phyloP scores from a whole-genome alignment of 2,329 filamentous ascomycete species.

The Niveomyces coronatus region DNA sequence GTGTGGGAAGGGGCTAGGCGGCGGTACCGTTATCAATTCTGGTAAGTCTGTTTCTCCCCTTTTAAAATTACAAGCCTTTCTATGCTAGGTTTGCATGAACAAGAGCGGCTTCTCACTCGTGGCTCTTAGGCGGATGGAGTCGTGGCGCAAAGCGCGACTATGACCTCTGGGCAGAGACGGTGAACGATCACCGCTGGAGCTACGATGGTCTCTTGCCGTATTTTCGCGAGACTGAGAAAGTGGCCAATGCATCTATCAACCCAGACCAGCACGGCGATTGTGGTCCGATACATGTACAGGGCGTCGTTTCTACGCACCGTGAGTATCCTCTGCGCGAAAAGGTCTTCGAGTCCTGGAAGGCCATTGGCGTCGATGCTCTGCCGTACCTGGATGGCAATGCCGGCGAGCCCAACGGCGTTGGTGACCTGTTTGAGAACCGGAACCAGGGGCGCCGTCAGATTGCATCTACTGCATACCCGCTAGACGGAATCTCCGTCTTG shows the following conservation, averaged over 20 bases:
- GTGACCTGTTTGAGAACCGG: conserved; percentile 18
- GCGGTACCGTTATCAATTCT: conserved; percentile 28
- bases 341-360: conserved; percentile 26
- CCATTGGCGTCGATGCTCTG: conserved; percentile 22
- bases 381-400: conserved; percentile 17
- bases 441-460: conserved; percentile 15
- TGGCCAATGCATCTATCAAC: conserved; percentile 16
- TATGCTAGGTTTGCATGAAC: too few relatives aligned
- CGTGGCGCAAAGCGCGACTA: conserved; percentile 33
- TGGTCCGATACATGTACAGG: conserved; percentile 23
- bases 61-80: too few relatives aligned
- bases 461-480: conserved; percentile 14
- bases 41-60: conserved; percentile 10
- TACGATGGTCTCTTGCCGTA: conserved; percentile 35
- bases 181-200: conserved; percentile 30
- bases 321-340: conserved; percentile 27
- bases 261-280: conserved; percentile 25
- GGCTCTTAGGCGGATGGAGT: conserved; percentile 24
- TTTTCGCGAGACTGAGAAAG: conserved; percentile 25
- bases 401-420: conserved; percentile 21
- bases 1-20: conserved; percentile 28
- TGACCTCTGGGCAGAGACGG: conserved; percentile 27
- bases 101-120: too few relatives aligned
- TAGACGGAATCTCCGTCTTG: conserved; percentile 16
- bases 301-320: conserved; percentile 20